Base-by-base conservation (phyloP, 23 red algal species). In the Gracilaria gracilis region DNA sequence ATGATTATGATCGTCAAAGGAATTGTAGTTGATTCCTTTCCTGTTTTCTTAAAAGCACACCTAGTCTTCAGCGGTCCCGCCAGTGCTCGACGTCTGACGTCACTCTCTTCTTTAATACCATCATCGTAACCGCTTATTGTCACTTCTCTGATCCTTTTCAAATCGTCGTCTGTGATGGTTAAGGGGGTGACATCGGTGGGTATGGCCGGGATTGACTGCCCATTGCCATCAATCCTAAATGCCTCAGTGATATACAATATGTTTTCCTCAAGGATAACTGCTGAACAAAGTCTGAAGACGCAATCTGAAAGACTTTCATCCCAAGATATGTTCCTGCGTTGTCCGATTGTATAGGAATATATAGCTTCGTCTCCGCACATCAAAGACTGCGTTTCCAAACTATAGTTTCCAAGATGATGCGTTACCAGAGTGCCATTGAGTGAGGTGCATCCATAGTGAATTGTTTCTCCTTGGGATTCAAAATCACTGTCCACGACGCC, bases 401-500 rank as follows among this genome's bases (percentile, higher is more conserved):
- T 73, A 27, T 73, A 73, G 67, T 73, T 73, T 73, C 67, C 67
- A 2, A 33, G 39, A 46, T 73, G 67, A 33, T 73, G 67, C 15
- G 67, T 33, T 38, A 73, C 19, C 4, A 3, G 3, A 46, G 15
- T 46, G 14, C 67, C 67, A 17, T 73, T 73, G 67, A 73, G 6
- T 38, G 34, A 34, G 6, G n/a, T 73, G 25, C 67, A 73, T 73
- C 67, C 35, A 73, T 40, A 73, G 39, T 40, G 67, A 40, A 73
- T 73, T 19, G 20, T 21, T 73, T 73, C 67, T 19, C 35, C 67
- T 73, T 73, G 9, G 39, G 17, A 34, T 73, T 46, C 11, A 21
- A 40, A 40, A 6, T 38, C 67, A 24, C 17, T n/a, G 15, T 17
- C 25, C 12, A 2, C 67, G 3, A 40, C 3, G 4, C 67, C 35